phyloP scores from a whole-genome alignment of 1,284 basidiomycete genomes.

The Moesziomyces aphidis region DNA sequence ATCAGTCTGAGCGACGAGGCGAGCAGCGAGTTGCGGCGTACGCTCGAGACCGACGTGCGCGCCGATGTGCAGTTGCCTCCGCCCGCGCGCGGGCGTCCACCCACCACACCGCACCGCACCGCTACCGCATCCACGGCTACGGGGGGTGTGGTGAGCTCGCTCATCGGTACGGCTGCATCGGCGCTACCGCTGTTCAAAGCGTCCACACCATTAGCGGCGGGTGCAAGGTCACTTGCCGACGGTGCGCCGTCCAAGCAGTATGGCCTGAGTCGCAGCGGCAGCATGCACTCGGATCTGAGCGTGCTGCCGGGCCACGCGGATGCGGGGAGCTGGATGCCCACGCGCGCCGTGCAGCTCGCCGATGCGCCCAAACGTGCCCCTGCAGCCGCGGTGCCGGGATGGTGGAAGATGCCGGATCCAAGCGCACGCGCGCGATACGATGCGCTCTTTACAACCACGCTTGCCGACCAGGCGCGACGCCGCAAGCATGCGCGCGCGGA shows the following conservation, averaged over 20 bases:
- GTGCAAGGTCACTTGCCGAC: slow-evolving; percentile 24
- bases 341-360: slow-evolving; percentile 21
- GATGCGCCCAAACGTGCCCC: slow-evolving; percentile 1
- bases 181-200: slow-evolving; percentile 29
- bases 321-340: slow-evolving; percentile 8
- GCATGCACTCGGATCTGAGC: slow-evolving; percentile 11
- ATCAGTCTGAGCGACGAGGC: slow-evolving; percentile 43
- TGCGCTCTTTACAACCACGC: slow-evolving; percentile 13
- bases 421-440: slow-evolving; percentile 23
- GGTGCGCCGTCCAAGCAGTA: slow-evolving; percentile 39
- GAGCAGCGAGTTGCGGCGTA: slow-evolving; percentile 21
- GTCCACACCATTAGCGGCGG: neutral
- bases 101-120: neutral
- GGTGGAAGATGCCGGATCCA: slow-evolving; percentile 22
- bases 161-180: slow-evolving; percentile 18
- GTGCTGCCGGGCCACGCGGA: slow-evolving; percentile 2
- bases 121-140: neutral
- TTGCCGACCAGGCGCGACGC: slow-evolving; percentile 1
- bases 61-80: slow-evolving; percentile 17
- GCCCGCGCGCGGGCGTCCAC: slow-evolving; percentile 5
- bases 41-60: slow-evolving; percentile 25
- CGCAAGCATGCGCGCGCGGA: neutral
- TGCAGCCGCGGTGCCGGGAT: neutral
- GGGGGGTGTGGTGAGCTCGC: slow-evolving; percentile 20
- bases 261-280: slow-evolving; percentile 18